Percentiles rank a stretch among this genome's conserved stretches.
These are phyloP conservation scores for Strobilomyces dryophilus DNA, from an alignment of 768 basidiomycete species.

Conservation along the genomic window DNA sequence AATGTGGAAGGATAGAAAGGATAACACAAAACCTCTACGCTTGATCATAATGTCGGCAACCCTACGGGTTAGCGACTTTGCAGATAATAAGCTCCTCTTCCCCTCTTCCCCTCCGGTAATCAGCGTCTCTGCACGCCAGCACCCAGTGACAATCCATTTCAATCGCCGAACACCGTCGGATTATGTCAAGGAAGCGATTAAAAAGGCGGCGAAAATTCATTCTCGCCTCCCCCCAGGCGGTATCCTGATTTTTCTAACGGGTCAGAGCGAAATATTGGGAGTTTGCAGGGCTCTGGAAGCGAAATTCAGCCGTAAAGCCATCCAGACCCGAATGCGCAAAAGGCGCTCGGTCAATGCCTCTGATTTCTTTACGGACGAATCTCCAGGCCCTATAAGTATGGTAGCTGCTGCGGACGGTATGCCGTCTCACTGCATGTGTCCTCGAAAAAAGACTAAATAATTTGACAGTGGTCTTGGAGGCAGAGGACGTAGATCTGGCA, in stretches of 20 bases:
- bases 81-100: constrained; percentile 81
- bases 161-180: constrained; percentile 80
- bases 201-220: constrained; percentile 90
- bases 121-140: constrained; percentile 83
- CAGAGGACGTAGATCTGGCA: constrained; percentile 77
- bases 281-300: constrained; percentile 80
- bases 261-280: constrained; percentile 90
- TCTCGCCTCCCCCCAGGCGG: constrained; percentile 89
- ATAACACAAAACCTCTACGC: constrained; percentile 78
- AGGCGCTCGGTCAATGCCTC: constrained; percentile 24
- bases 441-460: background rate
- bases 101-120: constrained; percentile 84
- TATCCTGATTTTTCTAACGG: constrained; percentile 90
- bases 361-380: constrained; percentile 26
- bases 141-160: constrained; percentile 95
- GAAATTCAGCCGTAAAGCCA: constrained; percentile 64
- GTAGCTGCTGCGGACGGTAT: constrained; percentile 20
- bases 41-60: constrained; percentile 99
- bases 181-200: constrained; percentile 87
- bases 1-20: constrained; percentile 78
- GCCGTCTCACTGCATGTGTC: background rate
- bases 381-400: constrained; percentile 11
- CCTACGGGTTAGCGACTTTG: constrained; percentile 88
- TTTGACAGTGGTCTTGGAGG: constrained; percentile 63
- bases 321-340: constrained; percentile 48